phyloP scores from a whole-genome alignment of 2,329 filamentous ascomycete genomes.

The Fusarium gaditjirri region DNA sequence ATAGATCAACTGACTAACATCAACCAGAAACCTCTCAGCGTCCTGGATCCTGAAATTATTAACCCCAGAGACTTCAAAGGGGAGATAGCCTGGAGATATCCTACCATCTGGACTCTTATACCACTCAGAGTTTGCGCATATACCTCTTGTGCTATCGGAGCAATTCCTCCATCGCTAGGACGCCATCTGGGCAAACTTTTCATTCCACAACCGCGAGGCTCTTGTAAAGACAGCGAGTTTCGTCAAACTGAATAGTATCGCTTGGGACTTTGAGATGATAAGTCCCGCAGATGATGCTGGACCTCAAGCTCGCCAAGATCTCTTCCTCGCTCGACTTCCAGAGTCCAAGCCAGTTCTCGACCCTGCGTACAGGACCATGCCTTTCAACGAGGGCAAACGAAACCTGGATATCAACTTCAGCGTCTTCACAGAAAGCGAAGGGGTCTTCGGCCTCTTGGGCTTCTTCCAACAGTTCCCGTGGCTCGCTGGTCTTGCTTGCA shows the following conservation, averaged over 20 bases:
- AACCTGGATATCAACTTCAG: constrained; percentile 5
- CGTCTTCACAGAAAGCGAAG: constrained; percentile 3
- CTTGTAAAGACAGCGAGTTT: neutral
- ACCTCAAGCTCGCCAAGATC: constrained; percentile 1
- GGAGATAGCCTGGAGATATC: neutral
- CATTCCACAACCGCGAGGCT: neutral
- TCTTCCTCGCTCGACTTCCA: neutral
- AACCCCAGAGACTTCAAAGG: neutral
- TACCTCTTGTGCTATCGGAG: neutral
- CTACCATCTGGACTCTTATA: constrained; percentile 6
- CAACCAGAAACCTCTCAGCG: constrained; percentile 33
- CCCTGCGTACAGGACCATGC: constrained; percentile 7
- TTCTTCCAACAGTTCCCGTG: constrained; percentile 7
- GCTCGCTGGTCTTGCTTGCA: constrained; percentile 2
- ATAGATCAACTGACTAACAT: neutral
- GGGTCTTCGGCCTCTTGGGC: neutral
- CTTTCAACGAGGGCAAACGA: constrained; percentile 6
- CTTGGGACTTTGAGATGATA: neutral
- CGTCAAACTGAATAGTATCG: neutral
- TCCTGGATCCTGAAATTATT: neutral
- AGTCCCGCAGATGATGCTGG: neutral
- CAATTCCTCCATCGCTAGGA: constrained; percentile 6
- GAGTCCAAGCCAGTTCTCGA: constrained; percentile 6
- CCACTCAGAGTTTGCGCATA: neutral
- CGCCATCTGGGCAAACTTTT: neutral